Conservation (phyloP, 345 rosid genomes). For the Pistacia vera region DNA sequence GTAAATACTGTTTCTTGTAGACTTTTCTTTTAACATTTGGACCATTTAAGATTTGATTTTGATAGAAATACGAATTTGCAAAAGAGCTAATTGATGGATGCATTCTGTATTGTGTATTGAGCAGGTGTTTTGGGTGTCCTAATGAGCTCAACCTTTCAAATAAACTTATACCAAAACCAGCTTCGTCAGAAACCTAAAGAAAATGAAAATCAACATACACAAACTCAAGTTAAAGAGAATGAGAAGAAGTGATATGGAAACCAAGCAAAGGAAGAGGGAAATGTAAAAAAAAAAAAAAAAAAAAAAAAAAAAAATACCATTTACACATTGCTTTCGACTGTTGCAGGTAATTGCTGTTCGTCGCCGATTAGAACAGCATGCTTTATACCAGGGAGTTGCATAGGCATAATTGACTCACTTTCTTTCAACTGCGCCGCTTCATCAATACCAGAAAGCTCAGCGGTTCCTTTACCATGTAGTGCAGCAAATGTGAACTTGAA, state of each 20-base stretch:
- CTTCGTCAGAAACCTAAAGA: slow-evolving; percentile 39
- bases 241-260: background rate
- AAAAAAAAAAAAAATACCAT: too few species aligned
- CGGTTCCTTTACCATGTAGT: slow-evolving; percentile 19
- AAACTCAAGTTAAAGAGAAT: background rate
- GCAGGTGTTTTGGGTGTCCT: slow-evolving; percentile 47
- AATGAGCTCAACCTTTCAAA: slow-evolving; percentile 56
- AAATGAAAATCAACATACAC: background rate
- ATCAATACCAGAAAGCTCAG: slow-evolving; percentile 44
- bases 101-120: slow-evolving; percentile 72
- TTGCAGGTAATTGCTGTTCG: slow-evolving; percentile 50
- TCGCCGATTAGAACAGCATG: slow-evolving; percentile 52
- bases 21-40: slow-evolving; percentile 33
- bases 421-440: slow-evolving; percentile 66
- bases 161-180: slow-evolving; percentile 64
- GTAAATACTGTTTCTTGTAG: slow-evolving; percentile 34
- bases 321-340: slow-evolving; percentile 45
- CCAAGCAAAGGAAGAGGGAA: background rate
- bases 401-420: slow-evolving; percentile 49
- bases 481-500: slow-evolving; percentile 35
- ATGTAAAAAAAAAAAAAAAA: background rate
- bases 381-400: slow-evolving; percentile 39
- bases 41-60: slow-evolving; percentile 46
- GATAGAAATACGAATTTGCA: slow-evolving; percentile 52
- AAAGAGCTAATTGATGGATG: slow-evolving; percentile 74